Evolutionary conservation across 768 basidiomycete species (phyloP), one percentile per base, ranked within the genome.

Genomic region (Boletus edulis): DNA sequence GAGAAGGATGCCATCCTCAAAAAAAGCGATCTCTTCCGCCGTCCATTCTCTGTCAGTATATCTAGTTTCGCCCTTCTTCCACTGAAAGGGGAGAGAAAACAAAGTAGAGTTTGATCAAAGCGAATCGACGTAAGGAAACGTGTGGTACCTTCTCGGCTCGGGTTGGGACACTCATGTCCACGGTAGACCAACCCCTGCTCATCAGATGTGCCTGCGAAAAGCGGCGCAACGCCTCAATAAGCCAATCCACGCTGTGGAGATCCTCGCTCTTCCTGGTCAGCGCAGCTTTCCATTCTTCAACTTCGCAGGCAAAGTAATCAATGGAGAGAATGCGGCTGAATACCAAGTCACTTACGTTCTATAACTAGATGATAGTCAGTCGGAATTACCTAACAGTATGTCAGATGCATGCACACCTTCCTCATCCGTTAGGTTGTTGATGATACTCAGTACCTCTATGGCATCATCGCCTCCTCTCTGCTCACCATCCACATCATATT

Each of bases 1-100:
- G n/a, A 75, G 73, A 46, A 75, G 62, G 45, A 92, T 87, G 5
- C 81, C 87, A 59, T 89, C 86, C 65, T 92, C 89, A 68, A 94
- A 94, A 3, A 83, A 82, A 18, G 80, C 78, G 17, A 83, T 69
- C 62, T 94, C 91, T 49, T 86, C 84, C 22, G 76, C 73, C 3
- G 76, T 79, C 88, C 89, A 94, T 48, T 83, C 81, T 60, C 76
- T 79, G 70, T 94, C 91, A 2, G 78, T 81, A 61, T 82, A 89
- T 24, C 80, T 75, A 1, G 78, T 81, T 61, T 89, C 86, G 31
- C 78, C 60, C 55, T 75, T 86, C 75, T 87, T 89, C 88, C 89
- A 93, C 91, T 92, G 55, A 2, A 32, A 24, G 18, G 22, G 17
- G 37, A 15, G 38, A 47, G 9, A 13, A 48, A 51, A 51, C 35